Evolutionary conservation across 345 rosid species (phyloP).

Genomic region (Sisymbrium irio): DNA sequence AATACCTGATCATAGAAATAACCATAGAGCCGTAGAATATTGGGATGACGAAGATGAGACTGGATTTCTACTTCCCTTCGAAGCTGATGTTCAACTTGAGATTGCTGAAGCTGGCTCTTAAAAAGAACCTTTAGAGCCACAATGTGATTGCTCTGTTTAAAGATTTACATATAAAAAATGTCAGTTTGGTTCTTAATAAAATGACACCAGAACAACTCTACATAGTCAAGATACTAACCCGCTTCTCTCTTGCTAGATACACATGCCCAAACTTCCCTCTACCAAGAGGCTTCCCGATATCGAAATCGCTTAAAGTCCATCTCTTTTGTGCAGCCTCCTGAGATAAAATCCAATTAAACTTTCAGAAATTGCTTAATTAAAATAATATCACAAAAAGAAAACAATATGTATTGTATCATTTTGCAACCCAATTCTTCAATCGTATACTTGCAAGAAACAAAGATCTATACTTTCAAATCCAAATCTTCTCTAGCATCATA

Average conservation of each 20-base stretch:
- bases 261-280: constrained; percentile 95
- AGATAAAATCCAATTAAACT: not conserved
- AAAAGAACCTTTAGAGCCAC: constrained; percentile 93
- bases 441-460: too few relatives aligned
- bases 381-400: not conserved
- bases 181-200: not conserved
- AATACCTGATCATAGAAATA: constrained; percentile 94
- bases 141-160: constrained; percentile 75
- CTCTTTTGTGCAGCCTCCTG: constrained; percentile 66
- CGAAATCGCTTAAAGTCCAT: constrained; percentile 83
- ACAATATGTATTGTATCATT: too few relatives aligned
- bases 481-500: too few relatives aligned
- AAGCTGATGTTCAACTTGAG: constrained; percentile 93
- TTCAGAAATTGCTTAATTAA: not conserved
- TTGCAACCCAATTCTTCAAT: too few relatives aligned
- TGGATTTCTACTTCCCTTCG: constrained; percentile 94
- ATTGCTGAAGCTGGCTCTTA: constrained; percentile 87
- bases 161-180: not conserved
- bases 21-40: constrained; percentile 82
- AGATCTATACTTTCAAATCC: too few relatives aligned
- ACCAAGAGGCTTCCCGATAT: constrained; percentile 90
- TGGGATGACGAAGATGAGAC: constrained; percentile 89
- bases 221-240: constrained; percentile 38
- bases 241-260: constrained; percentile 83
- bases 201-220: not conserved